These are phyloP conservation scores for Yarrowia porcina DNA, from an alignment of 805 yeast genomes.

Conservation along the genomic window DNA sequence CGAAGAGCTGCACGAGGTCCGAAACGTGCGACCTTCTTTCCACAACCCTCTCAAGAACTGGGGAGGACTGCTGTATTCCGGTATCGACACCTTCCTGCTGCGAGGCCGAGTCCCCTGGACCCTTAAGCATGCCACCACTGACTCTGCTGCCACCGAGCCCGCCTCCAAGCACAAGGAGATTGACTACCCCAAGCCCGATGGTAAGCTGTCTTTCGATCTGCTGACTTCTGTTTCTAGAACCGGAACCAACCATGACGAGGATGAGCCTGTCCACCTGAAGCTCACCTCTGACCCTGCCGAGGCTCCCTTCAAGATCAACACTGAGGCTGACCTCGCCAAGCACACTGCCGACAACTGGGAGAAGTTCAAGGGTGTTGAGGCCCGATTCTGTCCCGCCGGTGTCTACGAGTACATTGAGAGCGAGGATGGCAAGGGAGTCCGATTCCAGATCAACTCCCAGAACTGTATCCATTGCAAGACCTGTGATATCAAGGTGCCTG, in stretches of 20 bases:
- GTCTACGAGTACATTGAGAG: conserved; percentile 91
- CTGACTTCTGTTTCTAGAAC: conserved; percentile 94
- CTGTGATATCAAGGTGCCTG: conserved; percentile 94
- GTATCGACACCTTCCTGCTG: conserved; percentile 73
- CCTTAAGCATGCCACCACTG: conserved; percentile 62
- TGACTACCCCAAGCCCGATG: conserved; percentile 94
- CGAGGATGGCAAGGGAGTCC: conserved; percentile 59
- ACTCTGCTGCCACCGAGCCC: conserved; percentile 63
- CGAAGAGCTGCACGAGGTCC: conserved; percentile 75
- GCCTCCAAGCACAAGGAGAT: conserved; percentile 69
- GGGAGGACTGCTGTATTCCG: conserved; percentile 84
- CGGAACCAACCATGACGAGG: conserved; percentile 93
- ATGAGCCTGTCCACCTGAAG: conserved; percentile 85
- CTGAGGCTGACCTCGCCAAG: conserved; percentile 40
- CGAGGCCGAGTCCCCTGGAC: conserved; percentile 89
- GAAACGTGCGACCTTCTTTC: conserved; percentile 93
- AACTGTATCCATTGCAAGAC: conserved; percentile 98
- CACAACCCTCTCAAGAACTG: conserved; percentile 66
- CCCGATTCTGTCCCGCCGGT: conserved; percentile 96
- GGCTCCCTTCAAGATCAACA: conserved; percentile 18
- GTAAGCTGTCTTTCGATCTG: conserved; percentile 84
- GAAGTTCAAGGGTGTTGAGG: conserved; percentile 80
- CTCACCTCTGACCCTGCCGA: conserved; percentile 35
- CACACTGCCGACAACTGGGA: conserved; percentile 73
- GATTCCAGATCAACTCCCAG: conserved; percentile 91